Conservation (phyloP, 306 rosid genomes). For the Chamaecrista fasciculata region DNA sequence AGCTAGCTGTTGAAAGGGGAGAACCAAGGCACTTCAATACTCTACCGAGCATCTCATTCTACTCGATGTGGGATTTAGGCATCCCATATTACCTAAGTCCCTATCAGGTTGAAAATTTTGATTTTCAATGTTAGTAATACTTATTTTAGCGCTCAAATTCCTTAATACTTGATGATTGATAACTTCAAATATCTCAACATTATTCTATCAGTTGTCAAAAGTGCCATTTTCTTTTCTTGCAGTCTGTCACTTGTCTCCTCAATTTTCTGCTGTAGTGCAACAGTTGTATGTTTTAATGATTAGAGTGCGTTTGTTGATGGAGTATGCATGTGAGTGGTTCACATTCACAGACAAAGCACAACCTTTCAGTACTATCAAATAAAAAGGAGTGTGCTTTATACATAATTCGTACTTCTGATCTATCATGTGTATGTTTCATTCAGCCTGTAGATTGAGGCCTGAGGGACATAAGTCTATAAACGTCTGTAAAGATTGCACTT, state of each 20-base stretch:
- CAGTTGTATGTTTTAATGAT: constrained; percentile 19
- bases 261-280: background rate
- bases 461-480: background rate
- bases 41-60: too few relatives aligned
- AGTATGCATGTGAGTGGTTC: constrained; percentile 3
- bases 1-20: too few relatives aligned
- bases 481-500: constrained; percentile 9
- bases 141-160: background rate
- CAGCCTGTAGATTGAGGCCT: constrained; percentile 15
- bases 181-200: background rate
- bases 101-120: background rate
- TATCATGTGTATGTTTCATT: constrained; percentile 21
- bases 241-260: constrained; percentile 9
- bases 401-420: constrained; percentile 3
- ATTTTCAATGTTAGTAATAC: background rate
- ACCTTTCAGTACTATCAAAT: background rate
- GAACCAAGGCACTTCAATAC: too few relatives aligned
- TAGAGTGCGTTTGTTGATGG: constrained; percentile 13
- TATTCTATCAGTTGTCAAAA: background rate
- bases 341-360: background rate
- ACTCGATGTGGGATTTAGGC: too few relatives aligned
- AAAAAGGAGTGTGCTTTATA: background rate
- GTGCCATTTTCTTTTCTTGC: constrained; percentile 8
- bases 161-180: background rate
- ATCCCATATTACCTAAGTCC: too few relatives aligned